Evolutionary conservation across 2,329 filamentous ascomycete genomes (phyloP).

Genomic region (Ceratocystiopsis sp.): DNA sequence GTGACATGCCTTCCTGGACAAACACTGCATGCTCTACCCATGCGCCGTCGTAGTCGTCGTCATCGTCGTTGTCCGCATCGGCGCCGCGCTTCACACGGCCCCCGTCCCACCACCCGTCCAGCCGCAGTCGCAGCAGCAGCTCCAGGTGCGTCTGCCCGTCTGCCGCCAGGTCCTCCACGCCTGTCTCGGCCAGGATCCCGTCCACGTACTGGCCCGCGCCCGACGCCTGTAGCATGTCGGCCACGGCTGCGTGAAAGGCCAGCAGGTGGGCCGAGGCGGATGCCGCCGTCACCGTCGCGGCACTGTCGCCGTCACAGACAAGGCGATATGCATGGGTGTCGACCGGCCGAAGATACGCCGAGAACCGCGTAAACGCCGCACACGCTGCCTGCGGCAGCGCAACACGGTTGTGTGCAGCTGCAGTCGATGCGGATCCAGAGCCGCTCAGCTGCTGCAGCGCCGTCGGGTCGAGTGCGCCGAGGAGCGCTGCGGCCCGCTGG

Average conservation of each 20-base stretch:
- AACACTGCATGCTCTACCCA: not conserved
- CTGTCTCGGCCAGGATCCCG: constrained; percentile 1
- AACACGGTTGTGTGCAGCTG: too few relatives aligned
- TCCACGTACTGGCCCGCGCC: constrained; percentile 1
- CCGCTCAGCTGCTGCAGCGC: too few relatives aligned
- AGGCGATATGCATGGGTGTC: too few relatives aligned
- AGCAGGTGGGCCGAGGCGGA: not conserved
- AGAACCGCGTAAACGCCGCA: too few relatives aligned
- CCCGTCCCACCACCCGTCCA: constrained; percentile 7
- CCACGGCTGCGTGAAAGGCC: not conserved
- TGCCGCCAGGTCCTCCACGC: not conserved
- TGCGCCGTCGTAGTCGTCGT: too few relatives aligned
- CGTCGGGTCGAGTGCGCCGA: too few relatives aligned
- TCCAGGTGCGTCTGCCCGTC: constrained; percentile 3
- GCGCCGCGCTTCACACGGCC: not conserved
- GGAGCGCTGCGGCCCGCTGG: not conserved
- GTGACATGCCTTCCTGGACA: not conserved
- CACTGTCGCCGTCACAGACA: too few relatives aligned
- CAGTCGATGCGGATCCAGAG: too few relatives aligned
- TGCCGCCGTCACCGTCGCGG: not conserved
- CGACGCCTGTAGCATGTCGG: not conserved
- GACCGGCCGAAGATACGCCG: too few relatives aligned
- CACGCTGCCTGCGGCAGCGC: too few relatives aligned
- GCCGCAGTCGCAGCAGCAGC: constrained; percentile 5
- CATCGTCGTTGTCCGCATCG: too few relatives aligned